A percentile compares a stretch with the other conserved stretches of the same genome.
Evolutionary conservation across 2,329 filamentous ascomycete species (phyloP).

Genomic region (Fusarium solani-melongenae): DNA sequence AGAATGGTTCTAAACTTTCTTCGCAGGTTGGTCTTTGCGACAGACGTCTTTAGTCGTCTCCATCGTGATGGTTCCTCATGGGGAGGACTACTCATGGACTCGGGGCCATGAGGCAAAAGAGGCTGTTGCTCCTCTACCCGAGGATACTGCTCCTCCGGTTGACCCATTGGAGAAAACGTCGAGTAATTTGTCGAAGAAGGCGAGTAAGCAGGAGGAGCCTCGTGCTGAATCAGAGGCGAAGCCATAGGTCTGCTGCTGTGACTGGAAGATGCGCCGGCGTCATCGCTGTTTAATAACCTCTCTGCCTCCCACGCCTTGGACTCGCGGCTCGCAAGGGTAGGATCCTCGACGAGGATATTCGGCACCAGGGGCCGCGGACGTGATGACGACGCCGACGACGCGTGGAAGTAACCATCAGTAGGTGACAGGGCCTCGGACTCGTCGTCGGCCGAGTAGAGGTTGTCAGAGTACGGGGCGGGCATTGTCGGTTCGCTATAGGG

Average conservation of each 20-base stretch:
- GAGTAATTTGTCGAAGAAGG: slow-evolving; percentile 57
- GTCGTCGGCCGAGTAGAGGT: slow-evolving; percentile 58
- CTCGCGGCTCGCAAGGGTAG: slow-evolving; percentile 53
- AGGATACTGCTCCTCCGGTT: slow-evolving; percentile 54
- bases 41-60: slow-evolving; percentile 43
- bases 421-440: slow-evolving; percentile 57
- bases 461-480: slow-evolving; percentile 60
- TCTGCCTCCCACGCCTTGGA: slow-evolving; percentile 59
- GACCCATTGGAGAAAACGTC: slow-evolving; percentile 59
- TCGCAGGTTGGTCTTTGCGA: slow-evolving; percentile 33
- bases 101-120: slow-evolving; percentile 55
- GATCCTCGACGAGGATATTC: slow-evolving; percentile 61
- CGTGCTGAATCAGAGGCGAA: slow-evolving; percentile 40
- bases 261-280: not conserved
- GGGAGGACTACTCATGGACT: slow-evolving; percentile 58
- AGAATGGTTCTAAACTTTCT: slow-evolving; percentile 46
- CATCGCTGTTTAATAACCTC: slow-evolving; percentile 45
- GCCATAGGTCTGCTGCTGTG: not conserved
- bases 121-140: slow-evolving; percentile 54
- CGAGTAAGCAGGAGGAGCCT: slow-evolving; percentile 64
- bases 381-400: slow-evolving; percentile 45
- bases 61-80: slow-evolving; percentile 41
- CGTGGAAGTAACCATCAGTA: slow-evolving; percentile 64
- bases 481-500: slow-evolving; percentile 45
- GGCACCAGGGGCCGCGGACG: slow-evolving; percentile 54